Conservation (phyloP, 768 basidiomycete species). For the Nevesoporus exiguus region DNA sequence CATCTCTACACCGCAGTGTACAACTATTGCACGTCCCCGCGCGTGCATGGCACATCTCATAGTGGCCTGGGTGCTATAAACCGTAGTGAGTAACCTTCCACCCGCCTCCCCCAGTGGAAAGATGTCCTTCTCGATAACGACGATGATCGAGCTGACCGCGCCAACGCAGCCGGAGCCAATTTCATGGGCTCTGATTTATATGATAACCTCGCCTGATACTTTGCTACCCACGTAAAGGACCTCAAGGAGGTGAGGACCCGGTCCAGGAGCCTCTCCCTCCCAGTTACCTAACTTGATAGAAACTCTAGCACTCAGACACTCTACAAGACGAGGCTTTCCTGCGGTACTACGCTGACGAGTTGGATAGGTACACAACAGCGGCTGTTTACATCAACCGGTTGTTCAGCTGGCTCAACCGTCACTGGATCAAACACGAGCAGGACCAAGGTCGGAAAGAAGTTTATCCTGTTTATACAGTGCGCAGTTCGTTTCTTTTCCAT, state of each 20-base stretch:
- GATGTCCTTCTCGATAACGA: too few relatives aligned
- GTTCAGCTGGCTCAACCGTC: constrained; percentile 96
- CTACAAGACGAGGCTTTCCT: constrained; percentile 86
- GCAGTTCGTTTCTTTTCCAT: constrained; percentile 25
- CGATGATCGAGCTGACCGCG: too few relatives aligned
- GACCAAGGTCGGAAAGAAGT: constrained; percentile 95
- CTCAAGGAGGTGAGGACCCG: constrained; percentile 53
- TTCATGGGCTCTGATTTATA: constrained; percentile 97
- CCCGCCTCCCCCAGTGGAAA: too few relatives aligned
- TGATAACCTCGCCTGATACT: constrained; percentile 90
- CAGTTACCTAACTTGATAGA: constrained; percentile 12
- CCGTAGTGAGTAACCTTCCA: too few relatives aligned
- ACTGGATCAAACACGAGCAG: constrained; percentile 98
- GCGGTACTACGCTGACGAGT: constrained; percentile 87
- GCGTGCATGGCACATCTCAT: too few relatives aligned
- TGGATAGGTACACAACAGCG: constrained; percentile 96
- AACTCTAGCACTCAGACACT: constrained; percentile 63
- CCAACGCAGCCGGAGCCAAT: constrained; percentile 80
- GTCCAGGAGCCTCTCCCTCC: constrained; percentile 32
- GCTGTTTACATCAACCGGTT: constrained; percentile 96
- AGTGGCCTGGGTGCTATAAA: too few relatives aligned
- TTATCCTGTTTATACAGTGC: constrained; percentile 92
- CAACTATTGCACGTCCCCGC: too few relatives aligned
- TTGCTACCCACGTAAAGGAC: constrained; percentile 72
- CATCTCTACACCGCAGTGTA: too few relatives aligned